Evolutionary conservation across 2,329 filamentous ascomycete species (phyloP).

Genomic region (Chrysoporthe cubensis): DNA sequence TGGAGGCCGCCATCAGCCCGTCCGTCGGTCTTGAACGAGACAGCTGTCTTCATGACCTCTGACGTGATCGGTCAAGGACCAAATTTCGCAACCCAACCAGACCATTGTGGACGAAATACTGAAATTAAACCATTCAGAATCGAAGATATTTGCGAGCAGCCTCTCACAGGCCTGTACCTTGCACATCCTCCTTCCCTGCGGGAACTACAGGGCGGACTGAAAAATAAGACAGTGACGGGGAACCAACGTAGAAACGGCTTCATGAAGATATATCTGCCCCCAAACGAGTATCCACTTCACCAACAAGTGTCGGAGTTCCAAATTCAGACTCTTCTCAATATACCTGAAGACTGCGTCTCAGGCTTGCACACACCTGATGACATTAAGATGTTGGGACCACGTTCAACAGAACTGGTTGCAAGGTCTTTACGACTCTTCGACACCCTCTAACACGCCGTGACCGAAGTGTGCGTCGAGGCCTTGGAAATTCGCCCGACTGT

Average conservation of each 20-base stretch:
- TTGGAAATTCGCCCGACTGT: background rate
- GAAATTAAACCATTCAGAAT: background rate
- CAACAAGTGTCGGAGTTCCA: background rate
- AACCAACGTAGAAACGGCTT: background rate
- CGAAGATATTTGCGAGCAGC: background rate
- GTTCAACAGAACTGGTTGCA: background rate
- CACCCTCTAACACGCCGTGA: background rate
- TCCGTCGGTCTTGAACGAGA: background rate
- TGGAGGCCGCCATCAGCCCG: background rate
- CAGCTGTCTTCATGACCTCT: background rate
- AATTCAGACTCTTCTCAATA: background rate
- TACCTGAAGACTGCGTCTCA: background rate
- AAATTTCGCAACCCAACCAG: background rate
- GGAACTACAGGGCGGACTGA: background rate
- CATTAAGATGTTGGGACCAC: background rate
- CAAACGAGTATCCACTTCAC: background rate
- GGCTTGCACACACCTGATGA: background rate
- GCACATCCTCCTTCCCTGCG: background rate
- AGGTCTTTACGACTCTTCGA: background rate
- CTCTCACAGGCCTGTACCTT: background rate
- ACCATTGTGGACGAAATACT: background rate
- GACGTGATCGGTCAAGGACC: background rate
- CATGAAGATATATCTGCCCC: background rate
- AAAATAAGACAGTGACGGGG: background rate
- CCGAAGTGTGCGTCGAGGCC: no score